phyloP scores from a whole-genome alignment of 2,329 filamentous ascomycete genomes.

The Ustulina deusta region DNA sequence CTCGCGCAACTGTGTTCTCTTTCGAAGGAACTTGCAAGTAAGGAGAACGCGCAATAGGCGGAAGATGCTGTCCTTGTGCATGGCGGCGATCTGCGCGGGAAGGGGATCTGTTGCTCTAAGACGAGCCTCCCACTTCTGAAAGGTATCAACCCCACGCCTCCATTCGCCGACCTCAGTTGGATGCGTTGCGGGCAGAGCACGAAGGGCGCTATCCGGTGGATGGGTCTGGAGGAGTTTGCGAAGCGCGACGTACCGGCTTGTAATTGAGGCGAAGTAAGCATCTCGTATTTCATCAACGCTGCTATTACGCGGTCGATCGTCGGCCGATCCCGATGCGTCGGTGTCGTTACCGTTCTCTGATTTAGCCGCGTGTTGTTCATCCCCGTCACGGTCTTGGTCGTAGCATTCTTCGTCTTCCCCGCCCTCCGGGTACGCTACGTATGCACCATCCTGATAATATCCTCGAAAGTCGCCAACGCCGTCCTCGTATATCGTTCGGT shows the following conservation, averaged over 20 bases:
- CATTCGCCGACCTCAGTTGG: constrained; percentile 67
- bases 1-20: constrained; percentile 69
- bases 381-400: constrained; percentile 47
- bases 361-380: constrained; percentile 48
- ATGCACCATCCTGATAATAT: constrained; percentile 83
- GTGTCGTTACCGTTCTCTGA: constrained; percentile 47
- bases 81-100: constrained; percentile 70
- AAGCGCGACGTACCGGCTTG: constrained; percentile 73
- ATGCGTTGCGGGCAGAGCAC: constrained; percentile 65
- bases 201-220: constrained; percentile 65
- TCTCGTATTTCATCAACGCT: constrained; percentile 63
- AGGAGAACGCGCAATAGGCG: constrained; percentile 75
- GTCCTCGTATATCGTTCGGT: constrained; percentile 61
- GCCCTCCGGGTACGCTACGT: constrained; percentile 69
- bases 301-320: constrained; percentile 49
- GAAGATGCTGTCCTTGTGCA: constrained; percentile 75
- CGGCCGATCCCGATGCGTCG: constrained; percentile 46
- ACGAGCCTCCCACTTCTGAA: constrained; percentile 64
- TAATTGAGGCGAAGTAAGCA: constrained; percentile 75
- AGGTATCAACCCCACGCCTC: constrained; percentile 62
- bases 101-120: constrained; percentile 67
- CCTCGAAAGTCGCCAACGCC: constrained; percentile 68
- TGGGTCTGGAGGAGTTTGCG: constrained; percentile 69
- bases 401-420: constrained; percentile 44
- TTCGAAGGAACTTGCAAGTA: constrained; percentile 71